These are phyloP conservation scores for Naumovozyma dairenensis DNA, from an alignment of 805 yeast species.

Conservation along the genomic window DNA sequence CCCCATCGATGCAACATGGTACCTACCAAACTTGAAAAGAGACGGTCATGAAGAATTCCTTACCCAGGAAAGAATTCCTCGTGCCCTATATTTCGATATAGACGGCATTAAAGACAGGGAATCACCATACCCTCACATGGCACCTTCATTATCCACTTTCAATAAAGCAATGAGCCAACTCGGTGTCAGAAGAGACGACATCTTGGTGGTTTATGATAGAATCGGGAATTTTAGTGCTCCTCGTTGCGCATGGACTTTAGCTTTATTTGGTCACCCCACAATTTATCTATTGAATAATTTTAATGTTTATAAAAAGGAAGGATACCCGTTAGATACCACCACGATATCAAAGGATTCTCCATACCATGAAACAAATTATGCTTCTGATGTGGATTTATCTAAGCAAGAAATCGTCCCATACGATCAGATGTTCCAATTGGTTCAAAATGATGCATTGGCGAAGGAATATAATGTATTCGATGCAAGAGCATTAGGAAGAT, in stretches of 20 bases:
- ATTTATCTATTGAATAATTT: conserved; percentile 67
- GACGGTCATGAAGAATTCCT: conserved; percentile 50
- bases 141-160: conserved; percentile 55
- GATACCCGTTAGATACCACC: conserved; percentile 37
- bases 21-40: conserved; percentile 64
- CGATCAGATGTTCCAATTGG: conserved; percentile 56
- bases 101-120: conserved; percentile 52
- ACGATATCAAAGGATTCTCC: conserved; percentile 9
- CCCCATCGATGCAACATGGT: conserved; percentile 89
- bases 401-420: conserved; percentile 48
- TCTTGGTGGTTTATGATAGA: conserved; percentile 74
- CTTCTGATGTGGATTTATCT: conserved; percentile 28
- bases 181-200: conserved; percentile 49
- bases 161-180: conserved; percentile 41
- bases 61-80: conserved; percentile 47
- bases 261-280: conserved; percentile 64
- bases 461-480: conserved; percentile 53
- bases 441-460: conserved; percentile 37
- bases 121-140: conserved; percentile 82
- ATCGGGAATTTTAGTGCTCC: conserved; percentile 82
- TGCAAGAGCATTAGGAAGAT: conserved; percentile 71
- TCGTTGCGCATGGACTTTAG: conserved; percentile 85
- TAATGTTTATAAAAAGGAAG: conserved; percentile 37
- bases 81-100: conserved; percentile 68
- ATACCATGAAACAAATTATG: conserved; percentile 26